These are phyloP conservation scores for Cyberlindnera misumaiensis DNA, from an alignment of 805 yeast genomes.

Conservation along the genomic window DNA sequence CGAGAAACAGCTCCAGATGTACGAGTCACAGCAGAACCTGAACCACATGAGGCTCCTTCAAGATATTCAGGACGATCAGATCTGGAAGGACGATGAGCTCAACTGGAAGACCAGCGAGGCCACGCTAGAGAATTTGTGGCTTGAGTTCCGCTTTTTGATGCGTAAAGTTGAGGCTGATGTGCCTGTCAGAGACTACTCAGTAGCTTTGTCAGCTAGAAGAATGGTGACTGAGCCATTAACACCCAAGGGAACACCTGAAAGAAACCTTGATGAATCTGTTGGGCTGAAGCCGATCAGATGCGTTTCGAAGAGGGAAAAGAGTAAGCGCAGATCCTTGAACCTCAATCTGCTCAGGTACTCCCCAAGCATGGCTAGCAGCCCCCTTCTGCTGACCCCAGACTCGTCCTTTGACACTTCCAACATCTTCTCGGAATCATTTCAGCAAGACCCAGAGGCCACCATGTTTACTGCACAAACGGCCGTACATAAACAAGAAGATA, in stretches of 20 bases:
- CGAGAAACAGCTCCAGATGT: constrained; percentile 23
- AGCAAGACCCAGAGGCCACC: not conserved
- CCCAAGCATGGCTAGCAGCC: not conserved
- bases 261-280: constrained; percentile 9
- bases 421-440: not conserved
- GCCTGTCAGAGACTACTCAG: constrained; percentile 2
- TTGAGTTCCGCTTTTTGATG: constrained; percentile 32
- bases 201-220: not conserved
- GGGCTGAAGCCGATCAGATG: constrained; percentile 16
- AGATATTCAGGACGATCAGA: constrained; percentile 9
- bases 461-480: not conserved
- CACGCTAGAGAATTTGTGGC: constrained; percentile 35
- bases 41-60: constrained; percentile 10
- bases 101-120: constrained; percentile 41
- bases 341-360: constrained; percentile 3
- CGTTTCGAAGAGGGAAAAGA: constrained; percentile 4
- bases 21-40: constrained; percentile 19
- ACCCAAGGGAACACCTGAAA: constrained; percentile 11
- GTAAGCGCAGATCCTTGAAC: constrained; percentile 3
- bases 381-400: constrained; percentile 12
- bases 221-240: not conserved
- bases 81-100: constrained; percentile 28
- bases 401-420: constrained; percentile 7
- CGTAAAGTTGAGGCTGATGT: constrained; percentile 12
- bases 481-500: no score